Percentiles rank a stretch among this genome's conserved stretches.
phyloP scores from a whole-genome alignment of 768 basidiomycete species.

The Epithele typhae region DNA sequence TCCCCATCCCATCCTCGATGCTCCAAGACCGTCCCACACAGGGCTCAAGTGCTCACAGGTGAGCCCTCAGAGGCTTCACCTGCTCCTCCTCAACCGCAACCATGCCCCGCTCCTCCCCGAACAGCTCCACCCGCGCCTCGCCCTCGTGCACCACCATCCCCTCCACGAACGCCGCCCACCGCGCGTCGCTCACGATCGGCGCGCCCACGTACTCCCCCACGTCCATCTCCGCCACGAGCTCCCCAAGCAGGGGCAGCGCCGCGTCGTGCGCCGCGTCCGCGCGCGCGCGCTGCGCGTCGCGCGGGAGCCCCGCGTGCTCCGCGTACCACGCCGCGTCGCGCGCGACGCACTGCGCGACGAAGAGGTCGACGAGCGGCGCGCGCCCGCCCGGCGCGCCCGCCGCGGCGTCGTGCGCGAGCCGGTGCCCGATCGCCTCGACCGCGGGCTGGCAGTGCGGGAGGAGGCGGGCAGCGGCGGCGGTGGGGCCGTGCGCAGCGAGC shows the following conservation, averaged over 20 bases:
- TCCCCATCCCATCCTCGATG: no score
- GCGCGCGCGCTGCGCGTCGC: conserved; percentile 36
- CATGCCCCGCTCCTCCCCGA: no score
- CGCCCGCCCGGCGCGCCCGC: conserved; percentile 38
- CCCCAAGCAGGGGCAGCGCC: conserved; percentile 13
- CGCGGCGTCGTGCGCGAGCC: conserved; percentile 55
- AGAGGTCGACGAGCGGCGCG: conserved; percentile 47
- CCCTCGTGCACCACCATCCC: conserved; percentile 2
- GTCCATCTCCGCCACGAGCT: conserved; percentile 9
- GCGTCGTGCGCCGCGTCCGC: conserved; percentile 12
- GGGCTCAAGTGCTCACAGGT: no score
- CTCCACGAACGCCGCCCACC: conserved; percentile 13
- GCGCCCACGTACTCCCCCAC: conserved; percentile 11
- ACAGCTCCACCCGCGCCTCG: neutral
- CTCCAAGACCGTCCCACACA: no score
- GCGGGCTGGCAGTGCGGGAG: conserved; percentile 51
- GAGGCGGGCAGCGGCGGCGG: conserved; percentile 44
- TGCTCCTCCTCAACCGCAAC: no score
- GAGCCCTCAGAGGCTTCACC: no score
- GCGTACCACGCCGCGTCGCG: conserved; percentile 58
- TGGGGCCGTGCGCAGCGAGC: conserved; percentile 39
- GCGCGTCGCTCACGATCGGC: conserved; percentile 18
- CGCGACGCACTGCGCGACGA: conserved; percentile 47
- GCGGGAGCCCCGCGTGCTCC: conserved; percentile 42
- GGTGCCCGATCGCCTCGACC: conserved; percentile 61